Conservation (phyloP, 2,329 filamentous ascomycete species). For the Aschersonia sp. region DNA sequence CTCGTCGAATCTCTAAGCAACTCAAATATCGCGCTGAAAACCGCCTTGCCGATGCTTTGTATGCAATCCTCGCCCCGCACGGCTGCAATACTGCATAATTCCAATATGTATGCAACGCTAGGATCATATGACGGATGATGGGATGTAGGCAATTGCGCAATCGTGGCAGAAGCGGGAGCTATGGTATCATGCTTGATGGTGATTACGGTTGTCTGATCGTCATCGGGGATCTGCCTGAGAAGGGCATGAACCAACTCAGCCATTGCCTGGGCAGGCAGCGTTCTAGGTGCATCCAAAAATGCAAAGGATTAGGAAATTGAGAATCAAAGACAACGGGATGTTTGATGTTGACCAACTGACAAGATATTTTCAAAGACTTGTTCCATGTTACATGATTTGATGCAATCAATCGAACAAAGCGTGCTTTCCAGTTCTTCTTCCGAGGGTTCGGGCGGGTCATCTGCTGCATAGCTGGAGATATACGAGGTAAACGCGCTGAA, state of each 20-base stretch:
- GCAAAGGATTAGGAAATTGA: not conserved
- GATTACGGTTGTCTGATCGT: constrained; percentile 62
- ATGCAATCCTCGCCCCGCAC: constrained; percentile 63
- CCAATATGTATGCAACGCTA: constrained; percentile 75
- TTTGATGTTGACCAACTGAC: constrained; percentile 30
- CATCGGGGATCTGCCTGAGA: constrained; percentile 74
- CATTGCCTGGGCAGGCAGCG: constrained; percentile 19
- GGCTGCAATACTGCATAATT: constrained; percentile 72
- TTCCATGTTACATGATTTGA: constrained; percentile 76
- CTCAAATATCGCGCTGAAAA: constrained; percentile 67
- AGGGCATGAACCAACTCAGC: constrained; percentile 47
- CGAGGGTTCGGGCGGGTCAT: constrained; percentile 92
- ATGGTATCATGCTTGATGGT: constrained; percentile 78
- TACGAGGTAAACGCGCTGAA: constrained; percentile 94
- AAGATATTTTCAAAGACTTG: constrained; percentile 72
- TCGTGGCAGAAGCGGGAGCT: constrained; percentile 38
- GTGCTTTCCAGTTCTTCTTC: constrained; percentile 96
- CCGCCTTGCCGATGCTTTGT: constrained; percentile 57
- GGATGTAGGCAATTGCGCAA: constrained; percentile 23
- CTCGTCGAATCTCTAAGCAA: constrained; percentile 67
- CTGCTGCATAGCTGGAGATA: constrained; percentile 95
- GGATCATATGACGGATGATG: constrained; percentile 62
- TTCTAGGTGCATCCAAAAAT: constrained; percentile 11
- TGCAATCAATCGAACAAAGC: constrained; percentile 82
- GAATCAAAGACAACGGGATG: not conserved